A percentile compares a stretch with the other conserved stretches of the same genome.
Conservation (phyloP, 345 rosid genomes). For the Citrus unshiu region DNA sequence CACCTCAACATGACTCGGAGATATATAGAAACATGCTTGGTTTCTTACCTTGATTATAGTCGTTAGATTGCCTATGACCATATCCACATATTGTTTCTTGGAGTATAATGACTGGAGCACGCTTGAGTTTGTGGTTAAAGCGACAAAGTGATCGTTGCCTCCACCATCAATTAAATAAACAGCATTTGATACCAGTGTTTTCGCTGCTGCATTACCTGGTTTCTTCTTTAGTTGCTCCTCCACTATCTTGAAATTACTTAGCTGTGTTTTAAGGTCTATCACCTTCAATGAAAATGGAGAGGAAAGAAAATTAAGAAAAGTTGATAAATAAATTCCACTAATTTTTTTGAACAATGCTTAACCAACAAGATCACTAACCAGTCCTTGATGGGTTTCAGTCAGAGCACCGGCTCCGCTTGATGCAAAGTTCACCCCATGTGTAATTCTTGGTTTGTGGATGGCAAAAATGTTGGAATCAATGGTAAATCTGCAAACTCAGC, state of each 20-base stretch:
- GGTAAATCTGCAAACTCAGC: constrained; percentile 18
- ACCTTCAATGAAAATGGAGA: constrained; percentile 6
- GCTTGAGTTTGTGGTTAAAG: neutral
- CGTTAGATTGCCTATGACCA: constrained; percentile 23
- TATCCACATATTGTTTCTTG: neutral
- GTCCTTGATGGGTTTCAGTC: neutral
- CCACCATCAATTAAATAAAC: constrained; percentile 42
- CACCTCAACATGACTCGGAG: neutral
- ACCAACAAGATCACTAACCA: neutral
- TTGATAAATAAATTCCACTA: neutral
- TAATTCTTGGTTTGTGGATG: neutral
- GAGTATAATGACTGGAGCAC: neutral
- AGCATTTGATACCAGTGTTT: constrained; percentile 26
- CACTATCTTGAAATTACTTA: constrained; percentile 32
- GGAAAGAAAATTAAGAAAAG: neutral
- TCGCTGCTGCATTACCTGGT: constrained; percentile 28
- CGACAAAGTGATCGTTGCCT: constrained; percentile 3
- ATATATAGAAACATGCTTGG: neutral
- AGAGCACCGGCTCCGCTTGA: constrained; percentile 21
- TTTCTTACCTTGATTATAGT: constrained; percentile 13
- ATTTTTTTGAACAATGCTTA: neutral
- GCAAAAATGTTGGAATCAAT: neutral
- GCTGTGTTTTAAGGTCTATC: constrained; percentile 34
- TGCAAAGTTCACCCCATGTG: constrained; percentile 29
- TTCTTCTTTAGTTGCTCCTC: constrained; percentile 22